Base-by-base conservation (phyloP, 495 filamentous ascomycete species). In the Penicillium ochrochloron region DNA sequence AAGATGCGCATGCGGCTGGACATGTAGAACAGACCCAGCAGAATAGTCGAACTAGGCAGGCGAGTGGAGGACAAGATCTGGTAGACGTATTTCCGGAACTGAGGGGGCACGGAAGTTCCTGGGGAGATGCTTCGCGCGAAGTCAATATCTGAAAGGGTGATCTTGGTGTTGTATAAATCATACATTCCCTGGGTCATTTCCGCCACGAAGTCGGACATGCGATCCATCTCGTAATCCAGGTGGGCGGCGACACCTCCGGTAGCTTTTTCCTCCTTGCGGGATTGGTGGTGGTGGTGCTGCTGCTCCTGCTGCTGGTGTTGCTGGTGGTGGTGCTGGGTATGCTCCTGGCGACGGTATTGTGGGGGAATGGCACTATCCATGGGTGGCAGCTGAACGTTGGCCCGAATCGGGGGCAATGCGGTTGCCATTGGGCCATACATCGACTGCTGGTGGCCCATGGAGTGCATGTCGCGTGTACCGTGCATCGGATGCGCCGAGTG, bases 161-260 rank as follows among this genome's bases (percentile, higher is more conserved):
- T 83, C 67, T 78, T 78, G 78, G 85, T 84, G 71, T 73, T 75
- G 78, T 83, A 84, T 76, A 85, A 81, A 74, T 81, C 86, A 86
- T 89, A 91, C 88, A 93, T 86, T 85, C 86, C 82, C 77, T 91
- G 88, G 57, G 95, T 88, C 88, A 94, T 96, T 72, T 97, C 91
- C 57, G 93, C 89, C 73, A 99, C 95, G 80, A 97, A 99, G 72
- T 97, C 94, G 60, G 93, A 91, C 93, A 98, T 99, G 75, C 92
- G 84, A 67, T 97, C 93, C 88, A 98, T 95, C 75, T 98, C 95
- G 77, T 99, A 99, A 82, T 99, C 96, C 75, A 99, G 86, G 76
- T 96, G 90, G 60, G 92, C 92, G 70, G 95, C 94, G 42, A 99
- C 96, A 68, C 95, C 95, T 80, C 95, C 95, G 76, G 85, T 82